Base-by-base conservation (phyloP, 2,329 filamentous ascomycete genomes). In the Aspergillus aculeatinus region DNA sequence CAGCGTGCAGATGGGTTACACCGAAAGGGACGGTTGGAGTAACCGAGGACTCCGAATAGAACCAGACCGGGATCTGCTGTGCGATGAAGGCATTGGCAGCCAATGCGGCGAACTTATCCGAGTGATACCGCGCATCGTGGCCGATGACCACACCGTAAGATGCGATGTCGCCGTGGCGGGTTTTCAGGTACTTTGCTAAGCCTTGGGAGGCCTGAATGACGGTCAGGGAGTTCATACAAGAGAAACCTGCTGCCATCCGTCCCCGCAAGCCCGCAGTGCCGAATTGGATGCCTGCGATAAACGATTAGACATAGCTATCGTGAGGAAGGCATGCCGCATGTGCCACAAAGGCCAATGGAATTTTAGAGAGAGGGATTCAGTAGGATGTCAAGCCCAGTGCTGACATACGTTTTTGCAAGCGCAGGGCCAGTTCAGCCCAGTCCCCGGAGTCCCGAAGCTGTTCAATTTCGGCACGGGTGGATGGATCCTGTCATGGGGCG, bases 201-300 rank as follows among this genome's bases (percentile, higher is more conserved):
- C 86, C 86, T 71, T 88, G 85, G 0, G 86, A 87, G 47, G 86
- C 84, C 74, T 88, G 83, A 58, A 86, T 85, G 60, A 86, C 81
- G 0, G 83, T 86, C 57, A 86, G 72, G 16, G 78, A 80, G 70
- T 86, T 86, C 79, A 86, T 84, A 65, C 80, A 83, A 2, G 85
- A 80, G 70, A 87, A 88, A 5, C 86, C 86, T 49, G 85, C 86
- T 66, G 85, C 82, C 86, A 89, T 89, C 42, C 81, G 80, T n/a
- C 84, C 85, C 50, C 86, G 80, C 9, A 89, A 77, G 48, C 86
- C 86, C 44, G 85, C 84, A 5, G 85, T 88, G 25, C 85, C 85
- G 65, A 88, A 88, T 49, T 84, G 80, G 60, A 88, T 87, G 27
- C 78, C 77, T 79, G 52, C 54, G 33, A 49, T 39, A 33, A 51